Base-by-base conservation (phyloP, 2,329 filamentous ascomycete species). In the Colletotrichum sp. region DNA sequence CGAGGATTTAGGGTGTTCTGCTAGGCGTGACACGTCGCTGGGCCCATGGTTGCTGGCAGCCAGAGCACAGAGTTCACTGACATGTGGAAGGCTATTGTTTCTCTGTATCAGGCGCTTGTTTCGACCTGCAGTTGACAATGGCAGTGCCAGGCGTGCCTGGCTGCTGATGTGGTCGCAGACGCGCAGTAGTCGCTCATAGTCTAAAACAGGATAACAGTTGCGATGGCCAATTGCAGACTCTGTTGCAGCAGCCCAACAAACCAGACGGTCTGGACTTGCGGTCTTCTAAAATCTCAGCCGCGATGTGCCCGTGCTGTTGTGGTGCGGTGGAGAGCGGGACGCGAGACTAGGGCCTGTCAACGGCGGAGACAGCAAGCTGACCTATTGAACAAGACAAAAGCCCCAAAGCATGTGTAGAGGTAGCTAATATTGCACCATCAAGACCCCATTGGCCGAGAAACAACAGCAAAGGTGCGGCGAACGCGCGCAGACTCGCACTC, bases 21-120 rank as follows among this genome's bases (percentile, higher is more conserved):
- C 65, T 68, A 63, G 28, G 57, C 32, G 61, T 68, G 70, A 73
- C 70, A 75, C 73, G 73, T 73, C 70, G 64, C 59, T 13, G 36
- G 68, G 44, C 39, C 28, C 59, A 39, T 22, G 15, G 30, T 19
- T 36, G 27, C 39, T 63, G 25, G 27, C 48, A 63, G 44, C 34
- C 8, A 60, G 28, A 27, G n/a, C n/a, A 28, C n/a, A 32, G 25
- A 28, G 11, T 25, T 69, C 30, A 59, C 32, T 68, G 64, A 27
- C 73, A 75, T 75, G 73, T 73, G 73, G 39, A 68, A 73, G 70
- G 27, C 28, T 73, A 19, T n/a, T 73, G 39, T 63, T 15, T 66
- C 61, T 60, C 44, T 55, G 16, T 59, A 68, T 67, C 28, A 32
- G 25, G 73, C 73, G 69, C 69, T 73, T 75, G 73, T 73, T 75